phyloP scores from a whole-genome alignment of 2,329 filamentous ascomycete genomes.

The Davidsoniella virescens region DNA sequence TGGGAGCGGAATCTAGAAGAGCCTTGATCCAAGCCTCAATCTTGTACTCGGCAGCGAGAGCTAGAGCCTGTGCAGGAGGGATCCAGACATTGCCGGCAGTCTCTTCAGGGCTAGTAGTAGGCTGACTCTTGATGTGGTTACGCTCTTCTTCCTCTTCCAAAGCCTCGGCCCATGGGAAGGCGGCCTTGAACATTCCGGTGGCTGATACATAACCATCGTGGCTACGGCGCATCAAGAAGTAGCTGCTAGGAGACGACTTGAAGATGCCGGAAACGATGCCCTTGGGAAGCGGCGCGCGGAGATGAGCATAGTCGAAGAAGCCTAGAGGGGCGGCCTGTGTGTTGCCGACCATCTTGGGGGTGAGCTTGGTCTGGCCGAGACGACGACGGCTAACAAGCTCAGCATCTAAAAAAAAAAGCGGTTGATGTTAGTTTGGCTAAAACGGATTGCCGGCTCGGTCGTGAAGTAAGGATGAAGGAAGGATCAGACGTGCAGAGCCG shows the following conservation, averaged over 20 bases:
- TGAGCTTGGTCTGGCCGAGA: constrained; percentile 81
- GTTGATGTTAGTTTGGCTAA: background rate
- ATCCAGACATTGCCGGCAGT: constrained; percentile 97
- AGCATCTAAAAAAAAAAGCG: constrained; percentile 31
- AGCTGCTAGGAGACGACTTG: constrained; percentile 73
- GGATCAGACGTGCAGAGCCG: background rate
- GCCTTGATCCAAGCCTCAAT: constrained; percentile 80
- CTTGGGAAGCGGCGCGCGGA: constrained; percentile 82
- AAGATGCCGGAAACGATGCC: constrained; percentile 89
- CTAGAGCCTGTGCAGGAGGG: constrained; percentile 62
- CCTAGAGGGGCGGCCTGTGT: constrained; percentile 61
- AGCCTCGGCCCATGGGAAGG: constrained; percentile 61
- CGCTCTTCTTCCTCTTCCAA: constrained; percentile 62
- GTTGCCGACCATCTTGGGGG: constrained; percentile 62
- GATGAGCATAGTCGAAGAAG: constrained; percentile 87
- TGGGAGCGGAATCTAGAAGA: constrained; percentile 76
- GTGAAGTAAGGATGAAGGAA: background rate
- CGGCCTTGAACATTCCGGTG: constrained; percentile 85
- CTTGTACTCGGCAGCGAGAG: constrained; percentile 71
- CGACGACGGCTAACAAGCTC: constrained; percentile 72
- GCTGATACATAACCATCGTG: constrained; percentile 72
- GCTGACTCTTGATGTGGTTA: constrained; percentile 67
- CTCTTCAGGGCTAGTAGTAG: constrained; percentile 74
- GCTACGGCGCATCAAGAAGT: constrained; percentile 90
- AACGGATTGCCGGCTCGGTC: background rate